Conservation (phyloP, 192 early-diverging fungal genomes). For the Obelidium mucronatum region DNA sequence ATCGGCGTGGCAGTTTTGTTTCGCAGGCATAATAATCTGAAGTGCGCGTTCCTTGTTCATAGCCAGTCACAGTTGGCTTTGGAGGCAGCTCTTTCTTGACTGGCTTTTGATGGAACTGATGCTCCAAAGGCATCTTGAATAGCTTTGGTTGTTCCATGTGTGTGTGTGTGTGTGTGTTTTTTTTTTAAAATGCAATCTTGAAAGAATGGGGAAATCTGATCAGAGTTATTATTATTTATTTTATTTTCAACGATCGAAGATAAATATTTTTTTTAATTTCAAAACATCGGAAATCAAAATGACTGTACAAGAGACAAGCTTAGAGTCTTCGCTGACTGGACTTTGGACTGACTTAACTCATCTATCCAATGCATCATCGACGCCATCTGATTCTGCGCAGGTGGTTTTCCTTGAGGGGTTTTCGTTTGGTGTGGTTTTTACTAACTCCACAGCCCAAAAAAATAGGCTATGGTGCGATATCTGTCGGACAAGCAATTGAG, state of each 20-base stretch:
- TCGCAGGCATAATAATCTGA: constrained; percentile 47
- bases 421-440: background rate
- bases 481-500: constrained; percentile 4
- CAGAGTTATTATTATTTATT: no score
- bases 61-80: constrained; percentile 1
- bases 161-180: background rate
- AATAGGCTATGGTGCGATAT: background rate
- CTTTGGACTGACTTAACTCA: background rate
- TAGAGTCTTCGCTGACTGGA: constrained; percentile 14
- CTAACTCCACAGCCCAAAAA: background rate
- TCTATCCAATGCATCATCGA: background rate
- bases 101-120: constrained; percentile 4
- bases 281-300: background rate
- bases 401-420: background rate
- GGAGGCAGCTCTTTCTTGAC: constrained; percentile 12
- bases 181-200: background rate
- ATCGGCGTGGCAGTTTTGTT: constrained; percentile 47
- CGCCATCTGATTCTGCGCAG: background rate
- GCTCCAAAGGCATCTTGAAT: constrained; percentile 6
- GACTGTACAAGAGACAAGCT: no score
- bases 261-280: no score
- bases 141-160: background rate
- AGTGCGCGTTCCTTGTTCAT: constrained; percentile 34
- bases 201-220: background rate
- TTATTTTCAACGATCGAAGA: no score